These are phyloP conservation scores for Fusarium heterosporum DNA, from an alignment of 2,329 filamentous ascomycete genomes.

Conservation along the genomic window DNA sequence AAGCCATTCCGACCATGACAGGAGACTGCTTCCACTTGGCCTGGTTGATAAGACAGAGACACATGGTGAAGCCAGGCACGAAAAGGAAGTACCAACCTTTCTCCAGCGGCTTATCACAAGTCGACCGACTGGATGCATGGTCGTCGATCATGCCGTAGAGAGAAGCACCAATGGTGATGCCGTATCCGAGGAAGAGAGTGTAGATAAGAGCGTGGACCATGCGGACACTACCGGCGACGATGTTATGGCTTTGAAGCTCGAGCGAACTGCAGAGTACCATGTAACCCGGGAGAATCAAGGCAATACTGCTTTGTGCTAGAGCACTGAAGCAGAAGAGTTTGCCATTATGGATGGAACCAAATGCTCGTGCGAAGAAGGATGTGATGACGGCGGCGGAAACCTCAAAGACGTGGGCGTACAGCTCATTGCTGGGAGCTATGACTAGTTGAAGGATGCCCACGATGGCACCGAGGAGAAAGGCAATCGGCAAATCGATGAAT, in stretches of 20 bases:
- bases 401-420: conserved; percentile 69
- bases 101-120: conserved; percentile 59
- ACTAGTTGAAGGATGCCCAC: conserved; percentile 81
- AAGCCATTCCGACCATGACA: conserved; percentile 78
- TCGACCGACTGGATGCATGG: conserved; percentile 60
- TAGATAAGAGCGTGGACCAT: conserved; percentile 83
- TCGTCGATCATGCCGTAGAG: conserved; percentile 73
- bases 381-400: conserved; percentile 71
- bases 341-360: conserved; percentile 72
- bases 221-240: conserved; percentile 78
- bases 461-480: conserved; percentile 79
- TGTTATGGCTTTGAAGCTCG: conserved; percentile 76
- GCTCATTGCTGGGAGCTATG: conserved; percentile 77
- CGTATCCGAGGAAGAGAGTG: conserved; percentile 78
- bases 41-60: conserved; percentile 82
- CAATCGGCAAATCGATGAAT: conserved; percentile 80
- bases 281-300: conserved; percentile 76
- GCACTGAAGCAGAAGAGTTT: conserved; percentile 77
- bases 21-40: conserved; percentile 83
- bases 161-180: conserved; percentile 76
- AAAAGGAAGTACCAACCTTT: conserved; percentile 72
- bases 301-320: conserved; percentile 78
- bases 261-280: conserved; percentile 63
- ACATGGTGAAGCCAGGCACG: conserved; percentile 79
- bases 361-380: conserved; percentile 75